phyloP scores from a whole-genome alignment of 1,284 basidiomycete genomes.

The Cryptococcus sp. region DNA sequence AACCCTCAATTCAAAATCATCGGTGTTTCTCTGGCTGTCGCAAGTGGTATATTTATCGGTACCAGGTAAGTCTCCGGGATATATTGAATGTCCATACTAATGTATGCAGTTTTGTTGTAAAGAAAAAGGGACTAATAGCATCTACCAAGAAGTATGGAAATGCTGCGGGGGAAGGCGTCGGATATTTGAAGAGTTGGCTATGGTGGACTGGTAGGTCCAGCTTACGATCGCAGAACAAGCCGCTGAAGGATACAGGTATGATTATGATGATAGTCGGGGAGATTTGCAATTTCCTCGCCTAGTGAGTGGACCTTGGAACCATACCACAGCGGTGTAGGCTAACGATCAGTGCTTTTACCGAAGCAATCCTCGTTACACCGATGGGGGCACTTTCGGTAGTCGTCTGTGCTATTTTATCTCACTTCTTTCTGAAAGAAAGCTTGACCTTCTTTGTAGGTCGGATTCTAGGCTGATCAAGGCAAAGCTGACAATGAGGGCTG shows the following conservation, averaged over 20 bases:
- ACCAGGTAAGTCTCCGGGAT: conserved; percentile 57
- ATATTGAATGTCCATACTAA: conserved; percentile 3
- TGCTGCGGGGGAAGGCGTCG: conserved; percentile 83
- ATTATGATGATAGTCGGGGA: conserved; percentile 47
- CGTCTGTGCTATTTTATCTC: conserved; percentile 87
- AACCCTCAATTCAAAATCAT: conserved; percentile 50
- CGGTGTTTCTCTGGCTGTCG: conserved; percentile 71
- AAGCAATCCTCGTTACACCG: conserved; percentile 53
- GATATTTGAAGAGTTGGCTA: conserved; percentile 74
- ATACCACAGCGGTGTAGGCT: neutral
- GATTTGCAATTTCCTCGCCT: conserved; percentile 49
- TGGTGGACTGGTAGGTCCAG: conserved; percentile 63
- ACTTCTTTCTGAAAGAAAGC: conserved; percentile 87
- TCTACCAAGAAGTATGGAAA: conserved; percentile 55
- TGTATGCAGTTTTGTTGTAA: conserved; percentile 56
- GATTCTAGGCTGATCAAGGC: neutral
- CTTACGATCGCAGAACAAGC: too few species aligned
- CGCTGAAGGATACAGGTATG: conserved; percentile 50
- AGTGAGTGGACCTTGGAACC: conserved; percentile 30
- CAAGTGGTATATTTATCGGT: conserved; percentile 84
- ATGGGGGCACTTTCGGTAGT: conserved; percentile 95
- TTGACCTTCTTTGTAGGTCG: conserved; percentile 57
- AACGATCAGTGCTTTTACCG: conserved; percentile 34
- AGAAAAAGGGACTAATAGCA: conserved; percentile 78
- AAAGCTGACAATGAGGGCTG: conserved; percentile 56